Conservation (phyloP, 1,139 yeast species). For the Suhomyces bokatorum region DNA sequence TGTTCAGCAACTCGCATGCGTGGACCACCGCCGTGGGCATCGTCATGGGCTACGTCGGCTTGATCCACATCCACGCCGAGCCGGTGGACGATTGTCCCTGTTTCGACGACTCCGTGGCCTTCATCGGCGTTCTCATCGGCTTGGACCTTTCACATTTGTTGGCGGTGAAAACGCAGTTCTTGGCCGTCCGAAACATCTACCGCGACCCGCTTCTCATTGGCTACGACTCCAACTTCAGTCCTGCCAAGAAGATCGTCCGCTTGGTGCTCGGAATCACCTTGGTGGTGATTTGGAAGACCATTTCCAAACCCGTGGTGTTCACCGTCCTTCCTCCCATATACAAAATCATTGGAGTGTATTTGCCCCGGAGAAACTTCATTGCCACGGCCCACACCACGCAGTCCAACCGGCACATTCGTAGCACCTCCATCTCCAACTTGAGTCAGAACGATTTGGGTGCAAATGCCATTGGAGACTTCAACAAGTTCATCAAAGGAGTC, state of each 20-base stretch:
- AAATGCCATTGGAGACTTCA: conserved; percentile 38
- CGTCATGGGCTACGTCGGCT: conserved; percentile 42
- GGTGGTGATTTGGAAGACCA: conserved; percentile 69
- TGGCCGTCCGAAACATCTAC: conserved; percentile 17
- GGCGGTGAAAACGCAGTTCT: conserved; percentile 26
- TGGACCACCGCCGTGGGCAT: conserved; percentile 28
- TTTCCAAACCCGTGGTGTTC: conserved; percentile 63
- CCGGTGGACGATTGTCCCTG: conserved; percentile 97
- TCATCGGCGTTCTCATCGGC: conserved; percentile 85
- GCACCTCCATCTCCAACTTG: conserved; percentile 43
- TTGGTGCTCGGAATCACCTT: conserved; percentile 55
- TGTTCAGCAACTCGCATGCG: conserved; percentile 21
- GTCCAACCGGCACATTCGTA: conserved; percentile 39
- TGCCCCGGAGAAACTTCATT: conserved; percentile 45
- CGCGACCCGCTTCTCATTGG: conserved; percentile 41
- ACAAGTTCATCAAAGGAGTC: conserved; percentile 33
- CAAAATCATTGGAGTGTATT: conserved; percentile 40
- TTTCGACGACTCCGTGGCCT: conserved; percentile 93
- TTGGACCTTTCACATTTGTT: conserved; percentile 59
- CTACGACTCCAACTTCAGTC: conserved; percentile 43
- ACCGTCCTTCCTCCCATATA: conserved; percentile 51
- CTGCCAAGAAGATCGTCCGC: conserved; percentile 42
- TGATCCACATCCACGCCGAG: conserved; percentile 71
- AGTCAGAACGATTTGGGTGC: conserved; percentile 20
- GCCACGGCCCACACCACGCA: conserved; percentile 42